Evolutionary conservation across 768 basidiomycete genomes (phyloP), one percentile per base, ranked within the genome.

Genomic region (Ramaria sp.): DNA sequence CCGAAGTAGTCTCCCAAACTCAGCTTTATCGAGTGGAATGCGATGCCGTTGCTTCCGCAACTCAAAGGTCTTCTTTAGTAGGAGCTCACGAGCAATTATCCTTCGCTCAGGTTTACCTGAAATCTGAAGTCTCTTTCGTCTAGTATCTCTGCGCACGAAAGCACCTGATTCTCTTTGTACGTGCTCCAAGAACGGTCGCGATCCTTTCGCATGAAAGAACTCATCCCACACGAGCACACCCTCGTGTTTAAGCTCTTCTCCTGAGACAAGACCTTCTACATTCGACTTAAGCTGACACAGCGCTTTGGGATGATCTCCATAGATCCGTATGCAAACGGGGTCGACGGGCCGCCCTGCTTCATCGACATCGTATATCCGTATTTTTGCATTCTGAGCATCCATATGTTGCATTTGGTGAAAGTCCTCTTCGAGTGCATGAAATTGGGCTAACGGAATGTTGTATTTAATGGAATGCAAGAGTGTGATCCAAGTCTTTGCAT

Each of bases 141-240:
- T 71, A 41, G 57, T 60, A 4, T 68, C 62, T 48, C 70, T 66
- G 42, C 87, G 73, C 27, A 65, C 61, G 20, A 85, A 66, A 0
- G 66, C 70, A 0, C 68, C 64, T 44, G 74, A 61, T 9, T 58
- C 55, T 1, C 54, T 57, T 52, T 78, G 70, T 10, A 88, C 52
- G 0, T 69, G 63, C 0, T 67, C 59, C 45, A 89, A 50, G 62
- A 75, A 87, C 0, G 13, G 20, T 0, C 45, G 38, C 0, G 84
- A 84, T 5, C 65, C 65, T 0, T 59, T 55, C 3, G 69, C 58
- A 20, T 62, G 61, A 57, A 90, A 82, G 65, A 78, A 88, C 3
- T 71, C 68, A 56, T 88, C 82, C 86, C 86, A 90, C 7, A 77
- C 67, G 1, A 72, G 66, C 38, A 75, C 74, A 27, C 74, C 78